phyloP scores from a whole-genome alignment of 1,284 basidiomycete species.

The Ceratobasidium sp. region DNA sequence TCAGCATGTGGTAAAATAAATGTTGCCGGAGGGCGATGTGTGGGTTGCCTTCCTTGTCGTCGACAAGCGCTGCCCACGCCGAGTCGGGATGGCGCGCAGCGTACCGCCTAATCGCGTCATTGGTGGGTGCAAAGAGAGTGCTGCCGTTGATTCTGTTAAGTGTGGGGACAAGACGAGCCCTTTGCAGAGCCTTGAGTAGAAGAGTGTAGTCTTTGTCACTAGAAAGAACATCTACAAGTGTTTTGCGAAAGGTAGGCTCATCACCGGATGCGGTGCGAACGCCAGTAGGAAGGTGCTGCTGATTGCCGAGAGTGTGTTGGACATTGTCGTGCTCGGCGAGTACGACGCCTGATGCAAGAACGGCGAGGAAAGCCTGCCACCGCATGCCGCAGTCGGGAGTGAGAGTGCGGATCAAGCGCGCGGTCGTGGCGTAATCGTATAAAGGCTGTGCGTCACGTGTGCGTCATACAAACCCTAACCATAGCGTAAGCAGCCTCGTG shows the following conservation, averaged over 20 bases:
- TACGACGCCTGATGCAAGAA: conserved; percentile 6
- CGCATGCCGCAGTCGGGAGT: conserved; percentile 33
- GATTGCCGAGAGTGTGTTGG: neutral
- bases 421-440: conserved; percentile 5
- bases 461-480: conserved; percentile 1
- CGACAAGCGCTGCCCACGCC: conserved; percentile 48
- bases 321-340: conserved; percentile 5
- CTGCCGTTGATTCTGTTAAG: conserved; percentile 84
- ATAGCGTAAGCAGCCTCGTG: neutral
- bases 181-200: conserved; percentile 84
- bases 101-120: conserved; percentile 81
- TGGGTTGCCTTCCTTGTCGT: conserved; percentile 74
- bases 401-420: neutral
- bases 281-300: neutral
- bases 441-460: conserved; percentile 30
- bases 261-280: conserved; percentile 12
- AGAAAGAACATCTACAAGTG: conserved; percentile 82
- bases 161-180: conserved; percentile 88
- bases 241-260: conserved; percentile 52
- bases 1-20: conserved; percentile 94
- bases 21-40: conserved; percentile 87
- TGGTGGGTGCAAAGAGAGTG: conserved; percentile 95
- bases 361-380: conserved; percentile 19
- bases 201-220: conserved; percentile 82
- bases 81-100: conserved; percentile 63